Evolutionary conservation across 306 rosid genomes (phyloP).

Genomic region (Fragaria vesca): DNA sequence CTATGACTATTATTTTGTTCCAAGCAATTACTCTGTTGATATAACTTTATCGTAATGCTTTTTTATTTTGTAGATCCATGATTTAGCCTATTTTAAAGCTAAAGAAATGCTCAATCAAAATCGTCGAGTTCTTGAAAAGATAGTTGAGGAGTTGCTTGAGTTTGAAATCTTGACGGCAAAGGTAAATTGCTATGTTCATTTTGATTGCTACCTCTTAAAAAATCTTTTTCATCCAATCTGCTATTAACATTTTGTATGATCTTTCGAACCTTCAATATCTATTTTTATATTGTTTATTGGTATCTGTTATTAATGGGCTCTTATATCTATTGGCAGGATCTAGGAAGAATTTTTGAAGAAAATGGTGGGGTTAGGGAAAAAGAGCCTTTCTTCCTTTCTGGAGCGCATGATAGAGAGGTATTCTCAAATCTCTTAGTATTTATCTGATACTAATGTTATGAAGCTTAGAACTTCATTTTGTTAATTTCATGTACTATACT

Average conservation of each 20-base stretch:
- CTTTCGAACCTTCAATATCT: not conserved
- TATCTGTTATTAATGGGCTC: constrained; percentile 9
- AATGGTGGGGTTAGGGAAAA: constrained; percentile 64
- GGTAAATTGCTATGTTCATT: constrained; percentile 40
- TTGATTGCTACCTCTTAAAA: constrained; percentile 13
- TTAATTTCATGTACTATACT: not conserved
- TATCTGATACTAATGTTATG: not conserved
- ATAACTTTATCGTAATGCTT: not conserved
- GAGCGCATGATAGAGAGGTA: constrained; percentile 65
- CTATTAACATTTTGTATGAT: not conserved
- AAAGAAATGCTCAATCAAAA: constrained; percentile 73
- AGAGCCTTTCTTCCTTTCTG: constrained; percentile 83
- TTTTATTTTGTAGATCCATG: constrained; percentile 57
- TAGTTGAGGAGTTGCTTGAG: constrained; percentile 80
- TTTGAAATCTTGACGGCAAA: constrained; percentile 84
- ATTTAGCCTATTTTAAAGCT: constrained; percentile 84
- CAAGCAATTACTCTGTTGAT: not conserved
- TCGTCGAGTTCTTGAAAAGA: constrained; percentile 75
- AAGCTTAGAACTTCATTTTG: not conserved
- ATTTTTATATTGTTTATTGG: not conserved
- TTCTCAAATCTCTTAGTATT: not conserved
- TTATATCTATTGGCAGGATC: constrained; percentile 52
- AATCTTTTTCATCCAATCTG: not conserved
- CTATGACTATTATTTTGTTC: not conserved
- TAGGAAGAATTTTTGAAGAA: constrained; percentile 61